Conservation (phyloP, 345 rosid genomes). For the Pelargonium nanum region DNA sequence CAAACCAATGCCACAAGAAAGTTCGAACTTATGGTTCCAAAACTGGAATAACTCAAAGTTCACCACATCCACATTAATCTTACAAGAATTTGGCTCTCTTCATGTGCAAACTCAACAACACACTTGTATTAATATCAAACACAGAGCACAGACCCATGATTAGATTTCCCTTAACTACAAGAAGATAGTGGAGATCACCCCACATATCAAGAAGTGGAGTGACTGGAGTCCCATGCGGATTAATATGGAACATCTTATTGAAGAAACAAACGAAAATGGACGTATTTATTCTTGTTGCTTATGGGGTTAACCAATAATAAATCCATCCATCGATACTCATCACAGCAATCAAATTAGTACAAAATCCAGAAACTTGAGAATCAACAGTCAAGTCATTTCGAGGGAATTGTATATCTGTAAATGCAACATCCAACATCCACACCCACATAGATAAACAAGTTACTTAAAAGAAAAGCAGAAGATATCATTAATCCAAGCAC, state of each 20-base stretch:
- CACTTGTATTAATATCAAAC: too few species aligned
- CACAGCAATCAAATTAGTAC: not conserved
- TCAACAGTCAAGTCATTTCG: not conserved
- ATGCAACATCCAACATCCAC: not conserved
- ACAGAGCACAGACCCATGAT: not conserved
- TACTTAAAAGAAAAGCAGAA: not conserved
- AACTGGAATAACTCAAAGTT: not conserved
- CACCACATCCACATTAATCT: not conserved
- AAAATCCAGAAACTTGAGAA: not conserved
- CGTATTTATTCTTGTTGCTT: not conserved
- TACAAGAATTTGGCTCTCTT: not conserved
- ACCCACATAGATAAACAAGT: not conserved
- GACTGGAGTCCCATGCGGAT: too few species aligned
- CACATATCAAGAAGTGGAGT: too few species aligned
- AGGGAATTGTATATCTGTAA: not conserved
- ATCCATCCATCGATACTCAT: not conserved
- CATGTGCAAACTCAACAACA: too few species aligned
- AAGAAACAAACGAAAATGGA: not conserved
- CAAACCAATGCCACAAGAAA: too few species aligned
- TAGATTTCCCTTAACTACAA: not conserved
- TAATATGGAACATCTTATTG: too few species aligned
- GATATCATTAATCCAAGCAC: not conserved
- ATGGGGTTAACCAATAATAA: not conserved
- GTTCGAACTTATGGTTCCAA: not conserved
- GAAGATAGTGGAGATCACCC: not conserved